phyloP scores from a whole-genome alignment of 2,329 filamentous ascomycete genomes.

The Thelonectria olida region DNA sequence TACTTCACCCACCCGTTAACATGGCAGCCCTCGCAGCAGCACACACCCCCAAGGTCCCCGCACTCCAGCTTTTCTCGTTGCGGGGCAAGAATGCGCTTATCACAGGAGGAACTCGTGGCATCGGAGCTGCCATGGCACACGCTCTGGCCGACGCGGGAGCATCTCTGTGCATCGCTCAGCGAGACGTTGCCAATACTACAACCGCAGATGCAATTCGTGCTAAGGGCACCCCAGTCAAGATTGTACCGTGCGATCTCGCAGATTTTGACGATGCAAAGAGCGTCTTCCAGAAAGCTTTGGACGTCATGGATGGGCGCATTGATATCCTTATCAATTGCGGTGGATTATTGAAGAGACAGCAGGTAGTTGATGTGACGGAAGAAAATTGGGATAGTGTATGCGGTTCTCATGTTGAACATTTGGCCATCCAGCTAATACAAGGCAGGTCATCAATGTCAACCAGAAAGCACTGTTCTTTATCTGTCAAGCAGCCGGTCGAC shows the following conservation, averaged over 20 bases:
- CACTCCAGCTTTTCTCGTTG: slow-evolving; percentile 18
- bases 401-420: not conserved
- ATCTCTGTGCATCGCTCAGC: slow-evolving; percentile 15
- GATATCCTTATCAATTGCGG: slow-evolving; percentile 24
- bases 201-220: slow-evolving; percentile 14
- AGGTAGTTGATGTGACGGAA: not conserved
- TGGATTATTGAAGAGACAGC: slow-evolving; percentile 10
- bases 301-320: slow-evolving; percentile 7
- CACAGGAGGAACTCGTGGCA: slow-evolving; percentile 17
- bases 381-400: slow-evolving; percentile 19
- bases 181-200: slow-evolving; percentile 6
- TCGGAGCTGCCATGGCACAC: slow-evolving; percentile 13
- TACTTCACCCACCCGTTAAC: not conserved
- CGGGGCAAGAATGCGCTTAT: slow-evolving; percentile 21
- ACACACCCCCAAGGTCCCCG: slow-evolving; percentile 6
- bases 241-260: slow-evolving; percentile 10
- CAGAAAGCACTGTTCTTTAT: slow-evolving; percentile 17
- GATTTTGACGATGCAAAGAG: slow-evolving; percentile 11
- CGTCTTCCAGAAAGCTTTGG: slow-evolving; percentile 16
- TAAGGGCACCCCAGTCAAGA: not conserved
- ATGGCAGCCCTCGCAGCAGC: not conserved
- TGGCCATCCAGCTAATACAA: not conserved
- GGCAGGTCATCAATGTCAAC: slow-evolving; percentile 19
- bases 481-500: slow-evolving; percentile 18
- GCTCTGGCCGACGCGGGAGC: slow-evolving; percentile 19